Evolutionary conservation across 1,284 basidiomycete genomes (phyloP), one percentile per base, ranked within the genome.

Genomic region (Cryptococcus sp.): DNA sequence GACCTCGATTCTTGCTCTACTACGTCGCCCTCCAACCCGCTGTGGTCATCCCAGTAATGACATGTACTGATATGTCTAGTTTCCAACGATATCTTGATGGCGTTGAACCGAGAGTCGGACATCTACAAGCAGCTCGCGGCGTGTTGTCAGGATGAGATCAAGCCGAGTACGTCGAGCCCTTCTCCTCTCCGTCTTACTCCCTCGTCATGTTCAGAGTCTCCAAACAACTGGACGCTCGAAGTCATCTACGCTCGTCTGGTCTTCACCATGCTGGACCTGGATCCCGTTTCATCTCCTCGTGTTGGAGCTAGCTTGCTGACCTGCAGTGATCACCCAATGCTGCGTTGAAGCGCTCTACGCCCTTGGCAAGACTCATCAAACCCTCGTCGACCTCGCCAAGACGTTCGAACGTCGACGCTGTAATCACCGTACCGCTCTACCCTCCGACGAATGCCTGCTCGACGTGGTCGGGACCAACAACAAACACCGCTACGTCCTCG

Each of bases 301-400:
- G 14, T 23, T 18, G 19, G 28, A 19, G 5, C 12, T 16, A 10
- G 4, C 39, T 14, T 45, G n/a, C 19, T 32, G 44, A 28, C 19
- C 35, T 25, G 53, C 66, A 94, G 91, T 97, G 91, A 94, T 97
- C 69, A 94, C 92, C 0, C 92, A 95, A 69, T 97, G 92, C 68
- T 91, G 85, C 66, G 87, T 97, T 45, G 83, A 91, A 57, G 86
- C 89, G 62, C 77, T 97, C 2, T 97, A 95, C 72, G 77, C 86
- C 2, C 79, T 84, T 51, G 89, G 87, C 16, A 80, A 79, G 51
- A 67, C 77, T 3, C 78, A 79, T 26, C 89, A 94, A 63, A 71
- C 78, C 0, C 81, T 83, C 1, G 84, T 90, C 0, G 85, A 94
- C 64, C 78, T 95, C 37, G 93, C 94, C 1, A 97, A 97, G 74